Conservation (phyloP, 306 rosid genomes). For the Benincasa hispida region DNA sequence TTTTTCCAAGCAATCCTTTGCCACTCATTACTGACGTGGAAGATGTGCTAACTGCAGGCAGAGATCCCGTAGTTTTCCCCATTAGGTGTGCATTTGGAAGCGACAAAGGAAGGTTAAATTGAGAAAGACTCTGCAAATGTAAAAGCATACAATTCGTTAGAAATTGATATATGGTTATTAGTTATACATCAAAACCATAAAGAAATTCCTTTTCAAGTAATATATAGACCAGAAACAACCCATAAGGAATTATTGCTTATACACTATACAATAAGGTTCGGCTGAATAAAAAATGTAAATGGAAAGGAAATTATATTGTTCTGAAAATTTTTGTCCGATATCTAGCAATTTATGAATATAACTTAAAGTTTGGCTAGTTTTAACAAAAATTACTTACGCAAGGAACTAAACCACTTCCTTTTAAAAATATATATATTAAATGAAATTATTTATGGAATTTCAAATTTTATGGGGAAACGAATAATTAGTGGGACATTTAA, state of each 20-base stretch:
- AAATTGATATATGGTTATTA: not conserved
- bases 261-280: not conserved
- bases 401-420: not conserved
- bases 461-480: not conserved
- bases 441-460: not conserved
- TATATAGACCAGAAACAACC: not conserved
- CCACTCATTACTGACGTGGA: conserved; percentile 44
- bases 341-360: not conserved
- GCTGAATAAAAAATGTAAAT: not conserved
- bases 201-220: not conserved
- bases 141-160: conserved; percentile 11
- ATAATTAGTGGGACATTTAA: not conserved
- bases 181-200: not conserved
- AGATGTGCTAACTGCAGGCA: conserved; percentile 47
- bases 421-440: not conserved
- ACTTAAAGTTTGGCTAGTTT: not conserved
- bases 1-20: conserved; percentile 55
- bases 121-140: conserved; percentile 72
- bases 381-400: not conserved
- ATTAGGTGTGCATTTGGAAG: conserved; percentile 68
- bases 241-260: not conserved
- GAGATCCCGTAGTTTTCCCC: conserved; percentile 66
- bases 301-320: not conserved
- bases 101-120: conserved; percentile 94
- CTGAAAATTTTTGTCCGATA: not conserved